These are phyloP conservation scores for Leersia perrieri DNA, from an alignment of 176 grass and related monocot species.

Conservation along the genomic window DNA sequence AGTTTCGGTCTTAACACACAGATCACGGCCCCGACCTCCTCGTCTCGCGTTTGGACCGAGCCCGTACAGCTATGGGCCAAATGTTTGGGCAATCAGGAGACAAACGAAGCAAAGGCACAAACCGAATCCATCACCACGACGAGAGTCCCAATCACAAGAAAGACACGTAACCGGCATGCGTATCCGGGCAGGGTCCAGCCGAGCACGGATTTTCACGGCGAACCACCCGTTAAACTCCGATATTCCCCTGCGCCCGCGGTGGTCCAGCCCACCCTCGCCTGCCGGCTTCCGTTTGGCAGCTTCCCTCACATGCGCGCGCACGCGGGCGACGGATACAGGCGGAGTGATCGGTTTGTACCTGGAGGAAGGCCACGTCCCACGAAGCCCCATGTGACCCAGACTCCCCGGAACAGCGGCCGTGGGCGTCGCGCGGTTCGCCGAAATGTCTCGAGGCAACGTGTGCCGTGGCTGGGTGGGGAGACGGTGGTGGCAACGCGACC, in stretches of 20 bases:
- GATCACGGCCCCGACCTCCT: too few relatives aligned
- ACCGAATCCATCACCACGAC: not conserved
- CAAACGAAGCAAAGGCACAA: not conserved
- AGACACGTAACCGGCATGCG: not conserved
- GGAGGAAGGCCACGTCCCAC: not conserved
- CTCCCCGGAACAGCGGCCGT: not conserved
- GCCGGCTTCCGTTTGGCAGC: constrained; percentile 2
- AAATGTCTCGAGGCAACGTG: not conserved
- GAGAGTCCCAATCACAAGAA: not conserved
- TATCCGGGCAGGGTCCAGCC: not conserved
- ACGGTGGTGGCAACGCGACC: not conserved
- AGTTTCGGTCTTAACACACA: too few relatives aligned
- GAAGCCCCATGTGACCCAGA: not conserved
- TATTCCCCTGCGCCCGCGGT: not conserved
- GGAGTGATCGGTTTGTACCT: not conserved
- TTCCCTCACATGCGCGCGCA: constrained; percentile 32
- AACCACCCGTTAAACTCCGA: not conserved
- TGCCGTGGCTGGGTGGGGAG: not conserved
- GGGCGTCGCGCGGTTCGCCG: not conserved
- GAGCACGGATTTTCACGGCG: constrained; percentile 20
- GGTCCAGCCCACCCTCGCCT: not conserved
- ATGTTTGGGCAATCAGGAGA: not conserved
- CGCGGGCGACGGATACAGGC: not conserved
- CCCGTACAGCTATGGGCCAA: not conserved
- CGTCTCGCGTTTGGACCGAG: not conserved